Evolutionary conservation across 2,329 filamentous ascomycete genomes (phyloP), one percentile per base, ranked within the genome.

Genomic region (Phialocephala sp.): DNA sequence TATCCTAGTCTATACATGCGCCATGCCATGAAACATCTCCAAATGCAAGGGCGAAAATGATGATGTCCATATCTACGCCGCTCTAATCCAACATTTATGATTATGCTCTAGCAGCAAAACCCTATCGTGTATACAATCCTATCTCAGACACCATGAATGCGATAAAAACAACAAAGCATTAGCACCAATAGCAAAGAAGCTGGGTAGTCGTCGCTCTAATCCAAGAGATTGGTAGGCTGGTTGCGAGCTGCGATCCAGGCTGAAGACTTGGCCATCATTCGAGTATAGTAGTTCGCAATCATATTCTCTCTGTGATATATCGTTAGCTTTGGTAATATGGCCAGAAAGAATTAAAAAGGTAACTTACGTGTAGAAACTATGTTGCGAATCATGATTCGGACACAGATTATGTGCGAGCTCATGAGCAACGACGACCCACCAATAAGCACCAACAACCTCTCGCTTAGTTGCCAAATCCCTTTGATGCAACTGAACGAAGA

Each of bases 321-420:
- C 75, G 74, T 65, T 55, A 58, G 57, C 54, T 59, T 35, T 22
- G 4, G n/a, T 24, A 22, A 39, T 41, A 32, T 22, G 47, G 27
- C 4, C 20, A 9, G 14, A n/a, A 24, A 20, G 59, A 57, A 52
- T 14, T 14, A 58, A 55, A 22, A 27, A 35, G 24, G 62, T 67
- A 52, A 73, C 85, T 78, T 79, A 89, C 80, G 90, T 94, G 75
- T 95, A 97, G 76, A 89, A 97, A 73, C 89, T 91, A 78, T 97
- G 93, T 62, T 91, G 86, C 18, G 91, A 83, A 74, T 90, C 90
- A 77, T 98, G 94, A 68, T 88, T 85, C 43, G 81, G 80, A 9
- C 97, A 92, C 62, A 99, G 80, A 76, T 99, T 99, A 79, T 99
- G 95, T 65, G 95, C 94, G 77, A 99, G 80, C 80, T 99, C 96